Evolutionary conservation across 1,284 basidiomycete genomes (phyloP).

Genomic region (Coniferiporia weirii): DNA sequence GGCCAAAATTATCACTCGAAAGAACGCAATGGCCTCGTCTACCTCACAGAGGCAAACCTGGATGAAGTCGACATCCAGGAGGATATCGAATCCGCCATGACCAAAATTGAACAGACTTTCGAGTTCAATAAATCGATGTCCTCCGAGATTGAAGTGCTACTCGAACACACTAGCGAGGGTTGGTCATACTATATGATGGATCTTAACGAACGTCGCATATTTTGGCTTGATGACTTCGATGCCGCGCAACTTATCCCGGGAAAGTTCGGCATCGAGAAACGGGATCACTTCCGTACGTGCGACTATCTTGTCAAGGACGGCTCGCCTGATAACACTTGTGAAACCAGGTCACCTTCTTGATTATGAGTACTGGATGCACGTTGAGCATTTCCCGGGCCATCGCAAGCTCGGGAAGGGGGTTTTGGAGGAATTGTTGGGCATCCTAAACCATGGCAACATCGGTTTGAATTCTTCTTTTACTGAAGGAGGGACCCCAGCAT

Average conservation of each 20-base stretch:
- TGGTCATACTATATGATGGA: conserved; percentile 14
- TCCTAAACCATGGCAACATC: conserved; percentile 1
- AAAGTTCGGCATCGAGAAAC: background rate
- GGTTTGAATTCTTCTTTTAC: conserved; percentile 3
- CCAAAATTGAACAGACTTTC: background rate
- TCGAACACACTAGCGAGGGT: background rate
- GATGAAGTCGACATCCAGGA: background rate
- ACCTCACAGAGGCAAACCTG: conserved; percentile 8
- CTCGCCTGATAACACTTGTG: background rate
- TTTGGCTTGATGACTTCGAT: conserved; percentile 12
- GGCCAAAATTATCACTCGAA: conserved; percentile 3
- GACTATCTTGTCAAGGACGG: background rate
- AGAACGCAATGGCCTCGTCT: background rate
- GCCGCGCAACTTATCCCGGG: background rate
- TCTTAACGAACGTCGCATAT: background rate
- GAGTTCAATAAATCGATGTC: background rate
- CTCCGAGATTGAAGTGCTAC: conserved; percentile 2
- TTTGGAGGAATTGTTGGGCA: conserved; percentile 5
- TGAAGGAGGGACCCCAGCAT: background rate
- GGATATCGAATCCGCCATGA: conserved; percentile 1
- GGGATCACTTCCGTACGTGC: conserved; percentile 1
- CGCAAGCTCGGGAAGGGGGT: background rate
- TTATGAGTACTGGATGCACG: conserved; percentile 12
- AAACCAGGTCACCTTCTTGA: conserved; percentile 1
- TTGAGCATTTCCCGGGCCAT: conserved; percentile 10